These are phyloP conservation scores for Podospora anserina DNA, from an alignment of 495 filamentous ascomycete species.

Conservation along the genomic window DNA sequence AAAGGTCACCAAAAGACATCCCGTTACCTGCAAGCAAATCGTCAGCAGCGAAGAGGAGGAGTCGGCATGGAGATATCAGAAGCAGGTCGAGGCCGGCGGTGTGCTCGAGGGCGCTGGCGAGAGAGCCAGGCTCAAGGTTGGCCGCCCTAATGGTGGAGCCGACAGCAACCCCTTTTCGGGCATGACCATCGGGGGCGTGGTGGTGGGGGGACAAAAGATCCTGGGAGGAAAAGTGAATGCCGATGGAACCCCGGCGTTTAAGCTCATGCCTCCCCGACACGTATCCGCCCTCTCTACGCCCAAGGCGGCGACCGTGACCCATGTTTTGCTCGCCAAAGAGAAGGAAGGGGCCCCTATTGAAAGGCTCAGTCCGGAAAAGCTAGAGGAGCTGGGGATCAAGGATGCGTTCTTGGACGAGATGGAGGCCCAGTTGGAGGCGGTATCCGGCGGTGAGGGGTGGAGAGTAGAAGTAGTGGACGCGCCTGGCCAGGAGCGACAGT, in stretches of 20 bases:
- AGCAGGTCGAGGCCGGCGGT: constrained; percentile 51
- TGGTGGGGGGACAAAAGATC: constrained; percentile 54
- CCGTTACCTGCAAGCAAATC: constrained; percentile 74
- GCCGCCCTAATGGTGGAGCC: not conserved
- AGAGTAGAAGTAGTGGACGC: constrained; percentile 51
- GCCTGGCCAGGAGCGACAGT: constrained; percentile 37
- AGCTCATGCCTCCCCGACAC: constrained; percentile 37
- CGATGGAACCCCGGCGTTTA: constrained; percentile 37
- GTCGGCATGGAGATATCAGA: constrained; percentile 52
- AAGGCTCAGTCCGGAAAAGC: constrained; percentile 55
- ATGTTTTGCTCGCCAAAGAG: constrained; percentile 31
- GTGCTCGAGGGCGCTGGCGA: constrained; percentile 46
- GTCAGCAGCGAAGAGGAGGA: constrained; percentile 55
- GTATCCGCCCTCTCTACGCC: constrained; percentile 21
- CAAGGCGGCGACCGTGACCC: constrained; percentile 18
- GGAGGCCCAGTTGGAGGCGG: constrained; percentile 38
- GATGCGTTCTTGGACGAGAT: constrained; percentile 61
- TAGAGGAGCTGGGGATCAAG: constrained; percentile 68
- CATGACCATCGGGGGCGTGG: constrained; percentile 46
- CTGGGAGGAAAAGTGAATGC: constrained; percentile 32
- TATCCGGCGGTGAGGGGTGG: constrained; percentile 45
- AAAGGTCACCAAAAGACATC: constrained; percentile 71
- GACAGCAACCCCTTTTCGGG: constrained; percentile 27
- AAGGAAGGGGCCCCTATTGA: constrained; percentile 28
- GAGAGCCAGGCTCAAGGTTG: constrained; percentile 26